These are phyloP conservation scores for Colletotrichum truncatum DNA, from an alignment of 2,329 filamentous ascomycete genomes.

Conservation along the genomic window DNA sequence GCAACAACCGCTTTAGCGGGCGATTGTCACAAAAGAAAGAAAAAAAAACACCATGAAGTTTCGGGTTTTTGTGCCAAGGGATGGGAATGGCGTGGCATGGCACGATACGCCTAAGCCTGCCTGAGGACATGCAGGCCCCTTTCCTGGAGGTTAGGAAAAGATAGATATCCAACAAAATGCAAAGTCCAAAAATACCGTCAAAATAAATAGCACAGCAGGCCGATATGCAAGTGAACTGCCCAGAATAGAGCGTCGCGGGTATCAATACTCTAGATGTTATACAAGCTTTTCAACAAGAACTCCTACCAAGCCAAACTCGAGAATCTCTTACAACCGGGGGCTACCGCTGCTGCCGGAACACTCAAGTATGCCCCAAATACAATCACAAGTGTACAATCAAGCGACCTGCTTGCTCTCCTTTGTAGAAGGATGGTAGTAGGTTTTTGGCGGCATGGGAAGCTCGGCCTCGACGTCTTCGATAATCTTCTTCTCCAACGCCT, in stretches of 20 bases:
- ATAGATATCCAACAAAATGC: slow-evolving; percentile 10
- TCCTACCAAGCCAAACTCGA: neutral
- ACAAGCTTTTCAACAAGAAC: slow-evolving; percentile 1
- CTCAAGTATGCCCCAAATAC: too few species aligned
- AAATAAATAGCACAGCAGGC: neutral
- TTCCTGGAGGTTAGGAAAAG: neutral
- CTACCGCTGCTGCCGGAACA: too few species aligned
- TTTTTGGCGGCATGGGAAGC: slow-evolving; percentile 55
- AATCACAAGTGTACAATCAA: neutral
- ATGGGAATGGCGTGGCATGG: too few species aligned
- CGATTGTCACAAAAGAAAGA: too few species aligned
- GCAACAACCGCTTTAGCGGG: neutral
- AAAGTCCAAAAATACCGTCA: slow-evolving; percentile 1
- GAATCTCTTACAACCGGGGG: too few species aligned
- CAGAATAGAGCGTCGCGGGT: slow-evolving; percentile 30
- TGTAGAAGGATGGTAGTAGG: slow-evolving; percentile 43
- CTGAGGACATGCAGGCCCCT: neutral
- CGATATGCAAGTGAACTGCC: neutral
- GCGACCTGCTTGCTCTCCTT: slow-evolving; percentile 34
- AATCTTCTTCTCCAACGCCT: slow-evolving; percentile 52
- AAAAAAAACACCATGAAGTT: too few species aligned
- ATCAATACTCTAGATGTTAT: slow-evolving; percentile 11
- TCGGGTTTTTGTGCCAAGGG: neutral
- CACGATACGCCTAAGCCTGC: neutral
- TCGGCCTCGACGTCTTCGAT: slow-evolving; percentile 57